These are phyloP conservation scores for Lippia alba DNA, from an alignment of 305 asterid genomes.

Conservation along the genomic window DNA sequence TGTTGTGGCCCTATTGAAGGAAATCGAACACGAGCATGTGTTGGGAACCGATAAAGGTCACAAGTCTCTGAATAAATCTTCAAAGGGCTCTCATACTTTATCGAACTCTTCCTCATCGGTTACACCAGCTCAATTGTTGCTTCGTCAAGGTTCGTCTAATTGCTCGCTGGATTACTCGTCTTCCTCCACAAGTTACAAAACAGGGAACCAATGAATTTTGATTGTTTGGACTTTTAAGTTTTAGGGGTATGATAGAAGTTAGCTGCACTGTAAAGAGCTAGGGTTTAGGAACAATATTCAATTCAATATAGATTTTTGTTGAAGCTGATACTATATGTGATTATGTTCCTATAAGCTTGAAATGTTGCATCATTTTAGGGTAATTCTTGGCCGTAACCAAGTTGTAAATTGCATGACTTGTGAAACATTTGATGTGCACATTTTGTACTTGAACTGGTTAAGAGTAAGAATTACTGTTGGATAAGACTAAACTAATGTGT, in stretches of 20 bases:
- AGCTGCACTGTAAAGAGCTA: slow-evolving; percentile 44
- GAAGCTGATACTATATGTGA: not conserved
- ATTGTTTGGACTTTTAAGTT: slow-evolving; percentile 19
- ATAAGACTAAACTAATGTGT: slow-evolving; percentile 30
- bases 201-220: slow-evolving; percentile 42
- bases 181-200: slow-evolving; percentile 59
- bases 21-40: slow-evolving; percentile 65
- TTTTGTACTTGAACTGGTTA: slow-evolving; percentile 7
- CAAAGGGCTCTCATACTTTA: slow-evolving; percentile 34
- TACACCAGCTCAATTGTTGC: slow-evolving; percentile 71
- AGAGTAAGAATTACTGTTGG: slow-evolving; percentile 12
- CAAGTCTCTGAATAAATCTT: slow-evolving; percentile 48
- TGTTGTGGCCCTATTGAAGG: slow-evolving; percentile 82
- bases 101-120: slow-evolving; percentile 59
- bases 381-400: slow-evolving; percentile 20
- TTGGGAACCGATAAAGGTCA: slow-evolving; percentile 52
- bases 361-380: slow-evolving; percentile 13
- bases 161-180: slow-evolving; percentile 70
- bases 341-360: not conserved
- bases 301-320: slow-evolving; percentile 14
- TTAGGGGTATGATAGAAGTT: slow-evolving; percentile 43
- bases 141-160: slow-evolving; percentile 65
- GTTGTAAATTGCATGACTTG: not conserved
- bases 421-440: not conserved
- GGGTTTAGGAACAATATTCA: slow-evolving; percentile 20